A percentile compares a stretch with the other conserved stretches of the same genome.
Evolutionary conservation across 352 stramenopile species (phyloP).

Genomic region (Phytophthora vignae): DNA sequence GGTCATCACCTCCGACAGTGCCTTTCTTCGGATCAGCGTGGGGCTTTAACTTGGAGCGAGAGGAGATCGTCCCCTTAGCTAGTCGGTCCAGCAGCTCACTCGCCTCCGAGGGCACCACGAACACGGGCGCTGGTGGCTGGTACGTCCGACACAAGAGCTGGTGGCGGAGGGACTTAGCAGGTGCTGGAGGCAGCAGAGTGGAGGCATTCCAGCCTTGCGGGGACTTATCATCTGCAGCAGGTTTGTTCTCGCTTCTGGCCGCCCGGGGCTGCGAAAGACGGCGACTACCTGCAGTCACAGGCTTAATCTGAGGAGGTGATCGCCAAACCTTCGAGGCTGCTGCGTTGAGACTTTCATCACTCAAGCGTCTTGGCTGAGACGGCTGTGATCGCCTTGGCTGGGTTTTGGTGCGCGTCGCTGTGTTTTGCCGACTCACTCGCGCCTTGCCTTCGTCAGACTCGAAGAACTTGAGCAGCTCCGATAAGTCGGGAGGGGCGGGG

Average conservation of each 20-base stretch:
- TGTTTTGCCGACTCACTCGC: conserved; percentile 22
- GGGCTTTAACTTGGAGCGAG: conserved; percentile 47
- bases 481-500: conserved; percentile 49
- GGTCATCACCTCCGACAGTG: not conserved
- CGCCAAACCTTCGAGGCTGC: conserved; percentile 5
- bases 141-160: conserved; percentile 69
- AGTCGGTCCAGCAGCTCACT: conserved; percentile 52
- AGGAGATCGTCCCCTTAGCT: conserved; percentile 67
- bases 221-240: conserved; percentile 10
- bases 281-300: not conserved
- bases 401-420: not conserved
- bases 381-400: conserved; percentile 5
- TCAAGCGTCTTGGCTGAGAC: conserved; percentile 9
- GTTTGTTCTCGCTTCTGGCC: conserved; percentile 10
- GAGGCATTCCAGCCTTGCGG: conserved; percentile 61
- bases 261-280: conserved; percentile 9
- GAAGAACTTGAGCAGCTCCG: conserved; percentile 62
- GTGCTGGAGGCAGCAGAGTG: conserved; percentile 44
- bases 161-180: conserved; percentile 54
- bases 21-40: not conserved
- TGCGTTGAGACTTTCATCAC: not conserved
- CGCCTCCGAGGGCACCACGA: conserved; percentile 43
- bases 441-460: conserved; percentile 37
- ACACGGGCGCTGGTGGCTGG: conserved; percentile 48
- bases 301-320: conserved; percentile 2